Base-by-base conservation (phyloP, 2,329 filamentous ascomycete species). In the Arthrobotrys entomopaga region DNA sequence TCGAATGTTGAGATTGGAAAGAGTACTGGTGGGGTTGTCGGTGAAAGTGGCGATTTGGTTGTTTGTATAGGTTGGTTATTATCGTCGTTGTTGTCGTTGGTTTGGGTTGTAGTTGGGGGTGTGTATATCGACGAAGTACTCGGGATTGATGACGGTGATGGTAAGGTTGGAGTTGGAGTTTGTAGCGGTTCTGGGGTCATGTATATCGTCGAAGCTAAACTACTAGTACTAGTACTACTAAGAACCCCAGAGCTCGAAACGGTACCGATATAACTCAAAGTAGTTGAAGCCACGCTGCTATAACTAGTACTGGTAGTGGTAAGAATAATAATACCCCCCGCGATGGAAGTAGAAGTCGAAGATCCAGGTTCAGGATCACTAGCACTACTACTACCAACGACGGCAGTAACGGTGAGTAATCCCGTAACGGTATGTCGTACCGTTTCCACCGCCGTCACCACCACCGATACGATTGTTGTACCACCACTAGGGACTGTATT, bases 361-460 rank as follows among this genome's bases (percentile, higher is more conserved):
- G 13, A 13, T 1, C 6, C 11, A 46, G 42, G 11, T 10, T 6
- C 16, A 46, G 42, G n/a, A n/a, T n/a, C n/a, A n/a, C 16, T 46
- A n/a, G 42, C 11, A 29, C 16, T 26, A 60, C 29, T 48, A 15
- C 8, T 34, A 29, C 7, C 2, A 59, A 16, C 16, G 3, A 40
- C 29, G 10, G 3, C 24, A 4, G 40, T 50, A 13, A 61, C 24
- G 0, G 65, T 61, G 19, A 42, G 5, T 4, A 63, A 16, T 4
- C 59, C 57, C 2, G 50, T 63, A 19, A 56, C 38, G 1, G 65
- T 70, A 16, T 46, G 15, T 7, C 61, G 20, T 7, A 54, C 43
- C 3, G 65, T 70, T 43, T 63, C 57, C 15, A 63, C 40, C 6
- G 43, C 24, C 8, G 57, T 49, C 1, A 50, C 57, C 1, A 50